Conservation (phyloP, 371 early-diverging fungal genomes). For the Homolaphlyctis polyrhiza region DNA sequence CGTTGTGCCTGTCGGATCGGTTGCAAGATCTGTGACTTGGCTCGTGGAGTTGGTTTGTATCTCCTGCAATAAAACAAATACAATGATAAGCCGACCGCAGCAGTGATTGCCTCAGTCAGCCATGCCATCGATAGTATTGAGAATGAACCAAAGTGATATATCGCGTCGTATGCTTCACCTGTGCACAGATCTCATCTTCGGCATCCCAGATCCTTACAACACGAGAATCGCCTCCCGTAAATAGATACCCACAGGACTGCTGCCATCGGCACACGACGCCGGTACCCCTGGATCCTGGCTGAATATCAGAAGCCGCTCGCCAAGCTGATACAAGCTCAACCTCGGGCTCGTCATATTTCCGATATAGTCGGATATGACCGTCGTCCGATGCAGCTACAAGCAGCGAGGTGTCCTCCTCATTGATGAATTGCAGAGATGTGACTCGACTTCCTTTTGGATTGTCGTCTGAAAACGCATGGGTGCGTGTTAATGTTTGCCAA, state of each 20-base stretch:
- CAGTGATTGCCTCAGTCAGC: too few relatives aligned
- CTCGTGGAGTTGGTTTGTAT: slow-evolving; percentile 62
- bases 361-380: slow-evolving; percentile 71
- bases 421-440: slow-evolving; percentile 76
- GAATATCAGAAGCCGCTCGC: slow-evolving; percentile 68
- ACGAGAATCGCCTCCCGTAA: slow-evolving; percentile 69
- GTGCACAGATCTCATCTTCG: slow-evolving; percentile 65
- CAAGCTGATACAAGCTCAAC: slow-evolving; percentile 66
- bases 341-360: slow-evolving; percentile 61
- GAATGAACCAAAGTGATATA: background rate
- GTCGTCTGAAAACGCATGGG: slow-evolving; percentile 63
- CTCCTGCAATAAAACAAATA: slow-evolving; percentile 44
- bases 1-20: slow-evolving; percentile 62
- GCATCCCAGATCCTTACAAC: slow-evolving; percentile 82
- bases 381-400: slow-evolving; percentile 80
- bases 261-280: slow-evolving; percentile 78
- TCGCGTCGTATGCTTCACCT: slow-evolving; percentile 44
- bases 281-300: slow-evolving; percentile 47
- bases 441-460: slow-evolving; percentile 66
- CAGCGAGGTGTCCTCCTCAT: slow-evolving; percentile 83
- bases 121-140: background rate
- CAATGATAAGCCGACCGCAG: too few relatives aligned
- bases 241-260: slow-evolving; percentile 61
- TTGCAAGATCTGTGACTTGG: slow-evolving; percentile 64
- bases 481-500: slow-evolving; percentile 59